These are phyloP conservation scores for Ceratocystis albifundus DNA, from an alignment of 2,329 filamentous ascomycete species.

Conservation along the genomic window DNA sequence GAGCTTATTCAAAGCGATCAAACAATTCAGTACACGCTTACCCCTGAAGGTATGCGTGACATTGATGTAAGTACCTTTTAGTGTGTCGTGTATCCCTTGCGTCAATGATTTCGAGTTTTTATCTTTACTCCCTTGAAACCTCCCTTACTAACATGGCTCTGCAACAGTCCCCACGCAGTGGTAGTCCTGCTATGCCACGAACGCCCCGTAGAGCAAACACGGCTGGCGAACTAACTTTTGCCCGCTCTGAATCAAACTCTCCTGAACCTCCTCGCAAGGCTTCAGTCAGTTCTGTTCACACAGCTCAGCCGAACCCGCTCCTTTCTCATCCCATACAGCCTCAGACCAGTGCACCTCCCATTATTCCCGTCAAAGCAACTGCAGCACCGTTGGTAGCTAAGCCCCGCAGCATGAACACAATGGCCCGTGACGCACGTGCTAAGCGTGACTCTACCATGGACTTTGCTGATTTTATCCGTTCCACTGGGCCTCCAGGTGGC, in stretches of 20 bases:
- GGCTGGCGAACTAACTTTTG: constrained; percentile 32
- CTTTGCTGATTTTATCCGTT: constrained; percentile 81
- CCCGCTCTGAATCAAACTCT: constrained; percentile 40
- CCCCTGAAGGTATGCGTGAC: constrained; percentile 65
- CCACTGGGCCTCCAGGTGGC: constrained; percentile 56
- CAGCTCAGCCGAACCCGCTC: constrained; percentile 18
- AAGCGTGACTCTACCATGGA: constrained; percentile 62
- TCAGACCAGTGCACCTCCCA: constrained; percentile 17
- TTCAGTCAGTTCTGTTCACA: constrained; percentile 23
- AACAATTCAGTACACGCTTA: constrained; percentile 72
- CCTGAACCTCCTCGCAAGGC: constrained; percentile 27
- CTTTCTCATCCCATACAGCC: constrained; percentile 21
- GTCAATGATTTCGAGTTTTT: neutral
- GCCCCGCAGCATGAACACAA: constrained; percentile 2
- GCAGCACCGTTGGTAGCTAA: constrained; percentile 3
- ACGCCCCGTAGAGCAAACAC: constrained; percentile 40
- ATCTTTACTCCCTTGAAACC: constrained; percentile 5
- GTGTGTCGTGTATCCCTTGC: neutral
- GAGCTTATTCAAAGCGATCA: constrained; percentile 71
- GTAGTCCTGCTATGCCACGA: constrained; percentile 35
- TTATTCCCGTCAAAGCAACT: constrained; percentile 24
- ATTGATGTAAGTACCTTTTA: constrained; percentile 48
- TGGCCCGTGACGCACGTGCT: constrained; percentile 61
- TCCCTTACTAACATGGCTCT: constrained; percentile 10
- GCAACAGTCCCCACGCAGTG: constrained; percentile 23